Evolutionary conservation across 2,329 filamentous ascomycete genomes (phyloP), one percentile per base, ranked within the genome.

Genomic region (Onygenales sp.): DNA sequence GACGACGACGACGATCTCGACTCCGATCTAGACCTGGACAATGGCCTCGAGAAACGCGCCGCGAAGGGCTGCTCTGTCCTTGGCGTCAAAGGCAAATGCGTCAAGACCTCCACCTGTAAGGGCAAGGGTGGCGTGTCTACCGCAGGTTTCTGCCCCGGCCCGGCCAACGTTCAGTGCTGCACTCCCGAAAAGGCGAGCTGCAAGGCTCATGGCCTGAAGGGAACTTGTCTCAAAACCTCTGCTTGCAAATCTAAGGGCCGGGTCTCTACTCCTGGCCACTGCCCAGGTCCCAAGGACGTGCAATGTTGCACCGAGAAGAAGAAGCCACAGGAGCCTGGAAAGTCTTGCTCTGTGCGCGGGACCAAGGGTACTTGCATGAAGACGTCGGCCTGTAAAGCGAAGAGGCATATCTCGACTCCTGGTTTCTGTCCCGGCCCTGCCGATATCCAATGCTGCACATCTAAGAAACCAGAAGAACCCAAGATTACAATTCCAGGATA

Each of bases 141-240:
- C 21, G 21, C 21, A 27, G 21, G 21, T 5, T 27, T 27, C 21
- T 27, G 21, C 21, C 21, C 21, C 21, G 46, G 41, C 21, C 46
- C 46, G 2, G 41, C 39, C 46, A 36, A 49, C 17, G 46, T 49
- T 35, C 39, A 39, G 46, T 49, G 46, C 46, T 49, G 46, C 36
- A 49, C 46, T 11, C 11, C 27, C 7, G 41, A 41, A 36, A 39
- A 49, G 21, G 21, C 21, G 21, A 27, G 21, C 21, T 27, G 21
- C 21, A 27, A 27, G 21, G 21, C 21, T 27, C 21, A 27, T 5
- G 21, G 21, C 21, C 21, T 27, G 21, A 27, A 27, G 21, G 21
- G 21, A 27, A 27, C 21, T 27, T 27, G 21, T 27, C 3, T 27
- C 21, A 27, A 27, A 27, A 27, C 21, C 21, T 27, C 21, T 3